These are phyloP conservation scores for Metarhizium anisopliae DNA, from an alignment of 2,329 filamentous ascomycete species.

Conservation along the genomic window DNA sequence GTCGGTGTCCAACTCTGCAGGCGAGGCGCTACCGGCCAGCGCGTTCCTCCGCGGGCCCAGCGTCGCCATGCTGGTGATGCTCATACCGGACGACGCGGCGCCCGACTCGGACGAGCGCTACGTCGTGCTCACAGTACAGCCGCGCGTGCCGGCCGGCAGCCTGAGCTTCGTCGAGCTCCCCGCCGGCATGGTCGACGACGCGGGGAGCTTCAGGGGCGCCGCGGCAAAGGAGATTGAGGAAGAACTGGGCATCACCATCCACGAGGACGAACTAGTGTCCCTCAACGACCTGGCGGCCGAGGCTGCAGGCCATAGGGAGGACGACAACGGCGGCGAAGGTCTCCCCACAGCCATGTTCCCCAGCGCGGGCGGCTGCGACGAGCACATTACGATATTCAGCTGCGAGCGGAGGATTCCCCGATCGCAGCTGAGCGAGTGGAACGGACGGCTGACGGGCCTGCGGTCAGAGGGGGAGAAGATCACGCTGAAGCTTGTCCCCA, in stretches of 20 bases:
- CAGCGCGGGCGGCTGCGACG: conserved; percentile 51
- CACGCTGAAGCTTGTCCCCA: conserved; percentile 47
- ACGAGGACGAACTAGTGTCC: conserved; percentile 35
- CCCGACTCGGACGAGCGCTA: conserved; percentile 37
- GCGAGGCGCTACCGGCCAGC: conserved; percentile 35
- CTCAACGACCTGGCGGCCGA: conserved; percentile 41
- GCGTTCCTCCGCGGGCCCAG: conserved; percentile 51
- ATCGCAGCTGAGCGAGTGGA: conserved; percentile 42
- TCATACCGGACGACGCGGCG: conserved; percentile 40
- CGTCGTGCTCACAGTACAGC: conserved; percentile 51
- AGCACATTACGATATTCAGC: conserved; percentile 49
- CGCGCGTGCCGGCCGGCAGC: conserved; percentile 42
- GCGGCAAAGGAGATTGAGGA: conserved; percentile 54
- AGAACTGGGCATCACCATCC: conserved; percentile 47
- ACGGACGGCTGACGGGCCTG: conserved; percentile 47
- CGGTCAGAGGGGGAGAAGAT: conserved; percentile 53
- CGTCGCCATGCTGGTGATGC: conserved; percentile 50
- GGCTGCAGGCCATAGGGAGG: conserved; percentile 36
- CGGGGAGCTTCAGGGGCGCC: conserved; percentile 44
- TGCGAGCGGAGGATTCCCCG: conserved; percentile 44
- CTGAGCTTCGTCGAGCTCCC: conserved; percentile 47
- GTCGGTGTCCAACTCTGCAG: conserved; percentile 31
- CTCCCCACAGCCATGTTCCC: conserved; percentile 45
- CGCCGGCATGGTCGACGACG: conserved; percentile 48
- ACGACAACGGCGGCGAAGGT: conserved; percentile 37